A percentile compares a stretch with the other conserved stretches of the same genome.
Conservation (phyloP, 2,329 filamentous ascomycete genomes). For the Fusarium pilosicola region DNA sequence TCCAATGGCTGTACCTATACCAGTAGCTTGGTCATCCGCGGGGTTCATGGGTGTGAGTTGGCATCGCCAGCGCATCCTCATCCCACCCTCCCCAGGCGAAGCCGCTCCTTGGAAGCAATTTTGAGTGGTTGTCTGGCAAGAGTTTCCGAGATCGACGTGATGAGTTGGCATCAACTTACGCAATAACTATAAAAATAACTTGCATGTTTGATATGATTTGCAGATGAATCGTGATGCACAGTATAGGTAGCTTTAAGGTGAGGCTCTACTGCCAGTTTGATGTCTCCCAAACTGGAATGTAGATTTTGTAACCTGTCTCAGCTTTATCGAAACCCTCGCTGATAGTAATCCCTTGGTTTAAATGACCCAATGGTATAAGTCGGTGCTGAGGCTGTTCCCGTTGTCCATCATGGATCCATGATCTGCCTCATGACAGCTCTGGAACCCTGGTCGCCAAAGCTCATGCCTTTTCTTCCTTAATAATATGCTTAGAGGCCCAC, state of each 20-base stretch:
- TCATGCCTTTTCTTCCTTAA: background rate
- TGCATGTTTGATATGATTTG: slow-evolving; percentile 1
- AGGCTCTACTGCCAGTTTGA: slow-evolving; percentile 1
- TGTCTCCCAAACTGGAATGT: slow-evolving; percentile 1
- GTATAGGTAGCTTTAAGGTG: background rate
- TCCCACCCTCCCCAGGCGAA: slow-evolving; percentile 30
- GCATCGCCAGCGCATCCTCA: slow-evolving; percentile 45
- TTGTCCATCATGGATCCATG: slow-evolving; percentile 3
- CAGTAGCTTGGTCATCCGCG: slow-evolving; percentile 25
- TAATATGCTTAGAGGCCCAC: background rate
- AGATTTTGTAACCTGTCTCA: slow-evolving; percentile 9
- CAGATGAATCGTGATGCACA: background rate
- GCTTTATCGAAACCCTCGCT: background rate
- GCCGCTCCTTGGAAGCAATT: slow-evolving; percentile 9
- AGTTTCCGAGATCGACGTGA: slow-evolving; percentile 31
- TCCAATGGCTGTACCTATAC: slow-evolving; percentile 29
- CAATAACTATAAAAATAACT: slow-evolving; percentile 10
- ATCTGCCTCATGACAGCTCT: slow-evolving; percentile 8
- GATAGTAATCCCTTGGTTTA: background rate
- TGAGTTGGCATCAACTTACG: slow-evolving; percentile 39
- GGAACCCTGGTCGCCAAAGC: slow-evolving; percentile 17
- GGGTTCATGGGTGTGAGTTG: slow-evolving; percentile 38
- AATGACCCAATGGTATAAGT: slow-evolving; percentile 10
- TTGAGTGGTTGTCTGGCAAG: slow-evolving; percentile 26
- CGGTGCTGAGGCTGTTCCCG: background rate